Evolutionary conservation across 2,329 filamentous ascomycete species (phyloP).

Genomic region (Epicoccum nigrum): DNA sequence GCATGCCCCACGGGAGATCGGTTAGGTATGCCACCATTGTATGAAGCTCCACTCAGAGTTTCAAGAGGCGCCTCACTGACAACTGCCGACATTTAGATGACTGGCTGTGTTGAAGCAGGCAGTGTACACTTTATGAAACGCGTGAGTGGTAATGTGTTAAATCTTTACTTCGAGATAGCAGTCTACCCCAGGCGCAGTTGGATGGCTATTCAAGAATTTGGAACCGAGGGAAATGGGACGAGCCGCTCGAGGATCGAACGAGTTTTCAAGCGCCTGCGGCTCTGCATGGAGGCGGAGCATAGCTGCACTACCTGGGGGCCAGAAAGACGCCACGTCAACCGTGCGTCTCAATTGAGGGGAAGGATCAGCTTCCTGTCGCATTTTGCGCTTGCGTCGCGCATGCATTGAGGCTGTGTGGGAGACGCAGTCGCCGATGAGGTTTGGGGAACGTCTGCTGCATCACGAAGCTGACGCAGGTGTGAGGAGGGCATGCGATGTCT

Average conservation of each 20-base stretch:
- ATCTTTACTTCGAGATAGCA: neutral
- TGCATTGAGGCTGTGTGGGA: constrained; percentile 15
- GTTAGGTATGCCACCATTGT: neutral
- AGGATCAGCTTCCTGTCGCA: constrained; percentile 10
- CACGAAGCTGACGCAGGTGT: constrained; percentile 5
- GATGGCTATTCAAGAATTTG: neutral
- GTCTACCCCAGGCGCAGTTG: neutral
- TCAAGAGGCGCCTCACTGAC: constrained; percentile 6
- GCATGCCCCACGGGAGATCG: constrained; percentile 2
- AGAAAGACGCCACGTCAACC: constrained; percentile 28
- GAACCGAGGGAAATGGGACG: constrained; percentile 12
- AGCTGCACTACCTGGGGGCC: constrained; percentile 23
- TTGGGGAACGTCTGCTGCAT: constrained; percentile 1
- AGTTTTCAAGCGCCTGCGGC: constrained; percentile 28
- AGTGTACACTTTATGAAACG: neutral
- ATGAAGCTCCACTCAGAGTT: constrained; percentile 1
- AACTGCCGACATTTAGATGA: constrained; percentile 9
- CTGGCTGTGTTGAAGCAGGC: neutral
- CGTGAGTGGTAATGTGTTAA: neutral
- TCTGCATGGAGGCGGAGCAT: constrained; percentile 30
- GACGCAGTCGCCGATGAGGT: neutral
- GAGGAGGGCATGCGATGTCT: neutral
- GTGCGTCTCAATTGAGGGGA: constrained; percentile 19
- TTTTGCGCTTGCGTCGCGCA: constrained; percentile 19
- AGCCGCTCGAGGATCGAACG: constrained; percentile 15